Evolutionary conservation across 2,329 filamentous ascomycete species (phyloP).

Genomic region (Fusarium sp.): DNA sequence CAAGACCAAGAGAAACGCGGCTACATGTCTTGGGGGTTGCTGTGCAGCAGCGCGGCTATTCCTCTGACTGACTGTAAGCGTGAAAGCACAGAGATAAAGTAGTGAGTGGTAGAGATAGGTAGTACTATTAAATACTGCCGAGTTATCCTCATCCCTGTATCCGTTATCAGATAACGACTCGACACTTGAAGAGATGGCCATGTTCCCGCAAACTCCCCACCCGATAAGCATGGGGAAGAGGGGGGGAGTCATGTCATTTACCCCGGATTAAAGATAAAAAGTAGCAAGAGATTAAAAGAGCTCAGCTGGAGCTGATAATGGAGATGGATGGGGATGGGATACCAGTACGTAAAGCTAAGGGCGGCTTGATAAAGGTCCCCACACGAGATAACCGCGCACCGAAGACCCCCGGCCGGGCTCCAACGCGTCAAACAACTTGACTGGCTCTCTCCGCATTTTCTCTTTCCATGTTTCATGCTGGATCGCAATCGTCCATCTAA

Average conservation of each 20-base stretch:
- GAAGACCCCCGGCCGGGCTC: constrained; percentile 11
- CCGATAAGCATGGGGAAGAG: constrained; percentile 16
- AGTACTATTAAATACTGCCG: constrained; percentile 1
- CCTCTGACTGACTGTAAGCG: not conserved
- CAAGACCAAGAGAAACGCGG: constrained; percentile 12
- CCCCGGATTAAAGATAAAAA: not conserved
- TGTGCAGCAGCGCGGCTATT: constrained; percentile 21
- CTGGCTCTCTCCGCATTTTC: constrained; percentile 15
- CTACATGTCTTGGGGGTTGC: not conserved
- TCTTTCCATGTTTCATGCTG: not conserved
- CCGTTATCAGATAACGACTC: constrained; percentile 5
- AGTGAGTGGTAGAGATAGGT: not conserved
- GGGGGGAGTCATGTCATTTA: constrained; percentile 10
- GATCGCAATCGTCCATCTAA: not conserved
- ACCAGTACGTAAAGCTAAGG: constrained; percentile 28
- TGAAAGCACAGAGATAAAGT: not conserved
- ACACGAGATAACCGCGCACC: constrained; percentile 42
- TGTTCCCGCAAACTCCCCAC: no score
- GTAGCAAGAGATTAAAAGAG: not conserved
- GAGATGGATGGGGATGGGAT: not conserved
- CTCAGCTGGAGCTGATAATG: constrained; percentile 1
- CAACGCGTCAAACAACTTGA: constrained; percentile 30
- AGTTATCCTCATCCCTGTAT: not conserved
- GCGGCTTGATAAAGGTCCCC: constrained; percentile 34
- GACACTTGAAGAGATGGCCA: not conserved